Conservation (phyloP, 2,329 filamentous ascomycete species). For the Hypoxylon rubiginosum region DNA sequence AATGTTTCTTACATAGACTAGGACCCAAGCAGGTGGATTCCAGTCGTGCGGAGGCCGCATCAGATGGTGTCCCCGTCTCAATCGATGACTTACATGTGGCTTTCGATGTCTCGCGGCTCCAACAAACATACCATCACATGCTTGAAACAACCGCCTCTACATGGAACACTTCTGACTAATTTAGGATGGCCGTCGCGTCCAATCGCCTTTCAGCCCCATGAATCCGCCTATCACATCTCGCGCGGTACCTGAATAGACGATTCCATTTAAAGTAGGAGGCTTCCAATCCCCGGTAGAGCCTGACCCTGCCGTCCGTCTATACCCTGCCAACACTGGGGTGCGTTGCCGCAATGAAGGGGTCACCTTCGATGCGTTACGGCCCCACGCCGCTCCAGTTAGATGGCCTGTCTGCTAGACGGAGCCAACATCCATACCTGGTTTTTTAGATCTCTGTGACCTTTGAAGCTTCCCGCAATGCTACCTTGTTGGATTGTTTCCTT, state of each 20-base stretch:
- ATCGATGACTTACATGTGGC: conserved; percentile 41
- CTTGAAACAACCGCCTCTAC: conserved; percentile 41
- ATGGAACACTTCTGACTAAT: conserved; percentile 44
- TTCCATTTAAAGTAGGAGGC: conserved; percentile 51
- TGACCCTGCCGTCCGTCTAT: conserved; percentile 13
- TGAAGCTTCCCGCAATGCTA: conserved; percentile 38
- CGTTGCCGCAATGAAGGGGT: conserved; percentile 38
- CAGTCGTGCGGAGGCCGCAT: conserved; percentile 29
- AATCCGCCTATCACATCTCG: conserved; percentile 41
- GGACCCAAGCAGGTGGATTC: conserved; percentile 13
- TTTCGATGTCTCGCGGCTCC: conserved; percentile 44
- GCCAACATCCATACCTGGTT: conserved; percentile 21
- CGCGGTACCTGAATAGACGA: conserved; percentile 48
- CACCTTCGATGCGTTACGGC: conserved; percentile 33
- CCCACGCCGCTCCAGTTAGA: conserved; percentile 24
- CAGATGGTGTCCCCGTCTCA: conserved; percentile 35
- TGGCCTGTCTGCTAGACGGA: conserved; percentile 13
- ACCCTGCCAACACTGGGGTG: conserved; percentile 1
- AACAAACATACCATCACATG: conserved; percentile 50
- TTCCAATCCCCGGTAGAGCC: conserved; percentile 26
- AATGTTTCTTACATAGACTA: neutral
- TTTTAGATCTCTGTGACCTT: conserved; percentile 28
- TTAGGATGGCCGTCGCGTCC: conserved; percentile 40
- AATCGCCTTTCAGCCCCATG: conserved; percentile 40
- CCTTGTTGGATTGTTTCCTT: conserved; percentile 43